Base-by-base conservation (phyloP, 1,284 basidiomycete genomes). In the Cryptococcus deneoformans region DNA sequence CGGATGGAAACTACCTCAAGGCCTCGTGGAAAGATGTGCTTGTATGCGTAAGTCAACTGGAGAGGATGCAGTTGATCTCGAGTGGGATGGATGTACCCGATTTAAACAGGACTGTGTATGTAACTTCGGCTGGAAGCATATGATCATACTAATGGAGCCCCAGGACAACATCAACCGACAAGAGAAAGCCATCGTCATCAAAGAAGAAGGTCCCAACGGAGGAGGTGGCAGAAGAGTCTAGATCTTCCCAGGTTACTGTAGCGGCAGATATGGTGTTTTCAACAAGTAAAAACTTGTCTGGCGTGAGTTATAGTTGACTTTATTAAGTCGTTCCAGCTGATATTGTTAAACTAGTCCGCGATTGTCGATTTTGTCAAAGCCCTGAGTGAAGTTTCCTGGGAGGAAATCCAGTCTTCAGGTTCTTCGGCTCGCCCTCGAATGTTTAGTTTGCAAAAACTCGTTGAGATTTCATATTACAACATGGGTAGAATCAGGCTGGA, bases 391-490 rank as follows among this genome's bases (percentile, higher is more conserved):
- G 90, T 99, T 37, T 99, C 96, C 42, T 98, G 95, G 96, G 93
- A 99, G 73, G 96, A 99, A 79, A 99, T 99, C 53, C 93, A 97
- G 76, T 94, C 92, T 1, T 97, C 94, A 0, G 93, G 94, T 24
- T 79, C 93, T 44, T 94, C 92, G 6, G 88, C 92, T 64, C 88
- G 92, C 69, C 96, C 96, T 2, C 86, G 96, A 48, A 82, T 98
- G 58, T 99, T 99, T 82, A 97, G 94, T 76, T 80, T 99, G 62
- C 96, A 99, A 76, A 99, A 99, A 80, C 82, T 99, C 47, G 96
- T 99, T 49, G 96, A 99, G 76, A 99, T 99, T 64, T 96, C 93
- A 24, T 99, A 99, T 79, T 99, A 99, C 81, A 99, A 99, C 79
- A 99, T 99, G 96, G 88, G 83, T 60, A 89, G 96, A 58, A 99